These are phyloP conservation scores for Moesziomyces parantarcticus DNA, from an alignment of 1,284 basidiomycete species.

Conservation along the genomic window DNA sequence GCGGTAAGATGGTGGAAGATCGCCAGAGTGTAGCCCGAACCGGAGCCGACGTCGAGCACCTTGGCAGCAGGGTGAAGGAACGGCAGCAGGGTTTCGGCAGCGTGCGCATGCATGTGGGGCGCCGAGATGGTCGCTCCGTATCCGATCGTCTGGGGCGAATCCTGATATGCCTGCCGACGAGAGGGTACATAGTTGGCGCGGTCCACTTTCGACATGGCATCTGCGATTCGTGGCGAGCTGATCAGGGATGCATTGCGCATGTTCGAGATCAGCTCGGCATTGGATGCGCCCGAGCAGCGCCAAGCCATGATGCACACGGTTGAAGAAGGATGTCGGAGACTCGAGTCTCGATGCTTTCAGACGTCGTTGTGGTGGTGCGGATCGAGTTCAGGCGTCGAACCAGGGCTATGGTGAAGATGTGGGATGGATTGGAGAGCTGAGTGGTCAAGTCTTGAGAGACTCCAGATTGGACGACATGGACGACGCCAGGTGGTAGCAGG, in stretches of 20 bases:
- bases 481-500: no score
- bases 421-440: no score
- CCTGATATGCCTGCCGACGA: slow-evolving; percentile 73
- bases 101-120: slow-evolving; percentile 87
- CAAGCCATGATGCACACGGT: slow-evolving; percentile 77
- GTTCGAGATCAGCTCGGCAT: slow-evolving; percentile 79
- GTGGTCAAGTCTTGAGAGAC: no score
- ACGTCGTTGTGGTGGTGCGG: no score
- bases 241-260: slow-evolving; percentile 74
- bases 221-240: slow-evolving; percentile 34
- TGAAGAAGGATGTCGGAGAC: not conserved
- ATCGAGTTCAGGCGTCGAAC: not conserved
- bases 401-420: no score
- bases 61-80: slow-evolving; percentile 77
- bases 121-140: slow-evolving; percentile 87
- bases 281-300: slow-evolving; percentile 77
- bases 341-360: no score
- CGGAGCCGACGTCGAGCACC: slow-evolving; percentile 77
- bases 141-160: slow-evolving; percentile 84
- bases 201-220: slow-evolving; percentile 56
- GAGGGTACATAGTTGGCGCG: slow-evolving; percentile 74
- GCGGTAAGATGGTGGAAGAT: slow-evolving; percentile 62
- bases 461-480: no score
- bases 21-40: slow-evolving; percentile 58
- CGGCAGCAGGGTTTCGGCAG: slow-evolving; percentile 78